These are phyloP conservation scores for Aspergillus cavernicola DNA, from an alignment of 495 filamentous ascomycete species.

Conservation along the genomic window DNA sequence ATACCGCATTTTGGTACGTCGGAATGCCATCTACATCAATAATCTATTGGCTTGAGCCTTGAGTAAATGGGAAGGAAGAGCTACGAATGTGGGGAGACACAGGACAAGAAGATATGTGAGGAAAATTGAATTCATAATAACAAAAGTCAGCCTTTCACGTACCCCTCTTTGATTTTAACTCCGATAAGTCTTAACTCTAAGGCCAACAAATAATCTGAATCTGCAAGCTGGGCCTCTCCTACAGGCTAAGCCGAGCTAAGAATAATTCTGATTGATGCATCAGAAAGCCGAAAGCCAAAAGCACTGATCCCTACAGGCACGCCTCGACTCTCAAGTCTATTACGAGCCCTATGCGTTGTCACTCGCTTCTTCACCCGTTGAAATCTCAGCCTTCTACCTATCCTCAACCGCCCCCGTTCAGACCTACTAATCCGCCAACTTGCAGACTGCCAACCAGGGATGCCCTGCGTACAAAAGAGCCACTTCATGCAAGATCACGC, in stretches of 20 bases:
- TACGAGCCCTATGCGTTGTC: conserved; percentile 15
- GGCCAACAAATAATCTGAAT: background rate
- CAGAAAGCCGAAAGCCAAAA: conserved; percentile 8
- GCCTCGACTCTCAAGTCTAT: background rate
- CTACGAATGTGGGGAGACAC: conserved; percentile 5
- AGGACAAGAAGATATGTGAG: background rate
- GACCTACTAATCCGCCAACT: background rate
- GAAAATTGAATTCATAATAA: background rate
- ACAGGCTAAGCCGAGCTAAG: conserved; percentile 1
- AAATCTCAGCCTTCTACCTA: conserved; percentile 2
- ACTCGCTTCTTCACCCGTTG: conserved; percentile 10
- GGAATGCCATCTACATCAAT: conserved; percentile 5
- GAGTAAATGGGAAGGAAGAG: conserved; percentile 1
- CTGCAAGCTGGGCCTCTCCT: background rate
- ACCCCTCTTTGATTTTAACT: background rate
- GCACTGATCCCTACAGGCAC: background rate
- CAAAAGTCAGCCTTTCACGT: background rate
- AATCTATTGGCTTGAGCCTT: conserved; percentile 17
- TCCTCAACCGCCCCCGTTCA: conserved; percentile 8
- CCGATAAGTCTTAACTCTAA: background rate
- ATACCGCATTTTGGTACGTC: conserved; percentile 13
- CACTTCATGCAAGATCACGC: conserved; percentile 9
- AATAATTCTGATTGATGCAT: conserved; percentile 9
- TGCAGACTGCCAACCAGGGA: conserved; percentile 5
- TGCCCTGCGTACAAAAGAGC: conserved; percentile 10